Percentiles rank a stretch among this genome's conserved stretches.
Conservation (phyloP, 192 early-diverging fungal species). For the Coemansia sp. region DNA sequence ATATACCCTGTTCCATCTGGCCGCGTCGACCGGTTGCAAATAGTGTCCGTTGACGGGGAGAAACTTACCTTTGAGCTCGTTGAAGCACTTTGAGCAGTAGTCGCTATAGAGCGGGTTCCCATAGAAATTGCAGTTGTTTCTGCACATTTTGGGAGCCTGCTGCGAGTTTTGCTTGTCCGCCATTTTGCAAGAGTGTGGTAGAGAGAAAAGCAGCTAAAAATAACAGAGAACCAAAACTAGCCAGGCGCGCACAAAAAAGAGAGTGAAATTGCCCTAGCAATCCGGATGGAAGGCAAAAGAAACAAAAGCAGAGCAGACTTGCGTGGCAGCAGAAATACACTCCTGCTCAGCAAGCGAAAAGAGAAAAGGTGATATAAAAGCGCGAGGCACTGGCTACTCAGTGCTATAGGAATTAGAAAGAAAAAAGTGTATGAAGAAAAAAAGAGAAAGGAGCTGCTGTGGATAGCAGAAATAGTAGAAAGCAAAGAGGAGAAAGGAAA, state of each 20-base stretch:
- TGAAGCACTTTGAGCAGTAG: slow-evolving; percentile 78
- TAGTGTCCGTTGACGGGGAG: neutral
- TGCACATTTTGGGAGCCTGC: slow-evolving; percentile 61
- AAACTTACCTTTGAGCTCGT: slow-evolving; percentile 56
- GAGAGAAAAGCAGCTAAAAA: neutral
- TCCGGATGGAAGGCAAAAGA: slow-evolving; percentile 3
- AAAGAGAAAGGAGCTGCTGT: neutral
- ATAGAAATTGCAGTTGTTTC: slow-evolving; percentile 73
- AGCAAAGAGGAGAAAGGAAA: neutral
- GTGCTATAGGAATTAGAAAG: slow-evolving; percentile 2
- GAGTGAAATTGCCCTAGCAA: neutral
- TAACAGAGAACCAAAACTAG: neutral
- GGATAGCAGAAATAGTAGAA: slow-evolving; percentile 6
- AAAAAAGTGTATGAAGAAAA: slow-evolving; percentile 8
- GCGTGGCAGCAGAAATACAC: neutral
- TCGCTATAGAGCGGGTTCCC: slow-evolving; percentile 69
- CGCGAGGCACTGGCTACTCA: slow-evolving; percentile 3
- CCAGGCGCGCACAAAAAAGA: neutral
- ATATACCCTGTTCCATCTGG: neutral
- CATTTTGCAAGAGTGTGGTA: slow-evolving; percentile 44
- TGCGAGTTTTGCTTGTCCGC: slow-evolving; percentile 68
- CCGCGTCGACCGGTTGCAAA: neutral
- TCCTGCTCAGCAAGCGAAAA: neutral
- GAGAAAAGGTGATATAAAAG: neutral
- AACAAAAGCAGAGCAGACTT: neutral